Evolutionary conservation across 2,329 filamentous ascomycete genomes (phyloP).

Genomic region (Fusarium sp.): DNA sequence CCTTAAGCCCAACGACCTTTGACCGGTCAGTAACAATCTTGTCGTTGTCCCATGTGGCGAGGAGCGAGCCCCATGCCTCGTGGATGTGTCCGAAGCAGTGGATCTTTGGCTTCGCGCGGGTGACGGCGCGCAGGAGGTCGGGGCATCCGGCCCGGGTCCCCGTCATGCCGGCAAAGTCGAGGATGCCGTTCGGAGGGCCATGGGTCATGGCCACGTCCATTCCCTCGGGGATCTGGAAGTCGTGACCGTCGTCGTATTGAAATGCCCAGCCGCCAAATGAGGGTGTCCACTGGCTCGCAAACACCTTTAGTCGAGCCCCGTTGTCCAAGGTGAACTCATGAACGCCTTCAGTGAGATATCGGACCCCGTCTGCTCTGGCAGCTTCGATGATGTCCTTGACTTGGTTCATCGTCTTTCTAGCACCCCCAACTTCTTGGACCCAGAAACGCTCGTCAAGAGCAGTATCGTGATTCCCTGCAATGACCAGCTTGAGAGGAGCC

Average conservation of each 20-base stretch:
- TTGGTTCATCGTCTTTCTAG: constrained; percentile 45
- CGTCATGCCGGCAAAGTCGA: constrained; percentile 52
- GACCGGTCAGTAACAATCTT: constrained; percentile 57
- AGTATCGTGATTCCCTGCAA: constrained; percentile 67
- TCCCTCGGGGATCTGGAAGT: constrained; percentile 47
- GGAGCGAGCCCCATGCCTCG: constrained; percentile 66
- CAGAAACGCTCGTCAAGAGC: constrained; percentile 49
- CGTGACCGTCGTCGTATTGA: constrained; percentile 57
- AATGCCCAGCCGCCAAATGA: constrained; percentile 59
- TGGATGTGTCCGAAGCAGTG: constrained; percentile 72
- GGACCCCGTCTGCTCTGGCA: constrained; percentile 52
- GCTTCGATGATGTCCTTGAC: constrained; percentile 51
- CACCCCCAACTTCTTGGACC: constrained; percentile 4
- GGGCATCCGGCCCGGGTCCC: constrained; percentile 53
- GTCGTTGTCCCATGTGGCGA: constrained; percentile 60
- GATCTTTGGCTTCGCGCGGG: constrained; percentile 54
- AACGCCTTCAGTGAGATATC: constrained; percentile 60
- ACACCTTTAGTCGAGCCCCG: constrained; percentile 60
- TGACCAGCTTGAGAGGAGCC: constrained; percentile 63
- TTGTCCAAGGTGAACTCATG: constrained; percentile 60
- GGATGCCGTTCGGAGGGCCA: constrained; percentile 62
- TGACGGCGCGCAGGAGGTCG: constrained; percentile 58
- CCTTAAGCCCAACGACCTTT: constrained; percentile 47
- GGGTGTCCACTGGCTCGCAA: constrained; percentile 65
- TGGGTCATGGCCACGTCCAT: constrained; percentile 65